Base-by-base conservation (phyloP, 2,329 filamentous ascomycete species). In the Fusarium cicatricum region DNA sequence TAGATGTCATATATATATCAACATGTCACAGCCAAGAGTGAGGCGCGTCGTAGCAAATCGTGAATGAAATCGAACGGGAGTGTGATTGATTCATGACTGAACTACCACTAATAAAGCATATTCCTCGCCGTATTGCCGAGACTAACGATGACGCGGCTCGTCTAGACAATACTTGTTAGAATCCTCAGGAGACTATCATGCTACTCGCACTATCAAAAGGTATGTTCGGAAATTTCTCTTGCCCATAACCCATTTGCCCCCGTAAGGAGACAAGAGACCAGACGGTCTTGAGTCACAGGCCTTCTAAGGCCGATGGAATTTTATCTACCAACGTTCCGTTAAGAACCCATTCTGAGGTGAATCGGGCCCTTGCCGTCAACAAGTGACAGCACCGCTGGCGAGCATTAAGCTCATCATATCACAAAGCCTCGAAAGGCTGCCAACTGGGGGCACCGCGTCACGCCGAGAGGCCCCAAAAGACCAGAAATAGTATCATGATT, bases 251-350 rank as follows among this genome's bases (percentile, higher is more conserved):
- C 75, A 77, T 65, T 46, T 55, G 62, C 64, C 63, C 55, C 47
- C 58, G 39, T 50, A 33, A 67, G 53, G 60, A 64, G 67, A 67
- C 62, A 62, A 59, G 37, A 55, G 58, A 67, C 63, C 66, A 59
- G 63, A 61, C 19, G 57, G 59, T 62, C 62, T 47, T 55, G 68
- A 64, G 62, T 70, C 50, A 66, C 68, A 68, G 67, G 75, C 74
- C 75, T 77, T 77, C 75, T 76, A 71, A 69, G 67, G 47, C 67
- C 74, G 71, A 75, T 57, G 52, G 46, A 33, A 11, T 69, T 74
- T 66, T 32, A 78, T 90, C 80, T 92, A 73, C 89, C 89, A 90
- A 89, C 87, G 89, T 86, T 91, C 89, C 89, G 89, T 91, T 91
- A 89, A 88, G 87, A 81, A 82, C 83, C 80, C 78, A 82, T 85